phyloP scores from a whole-genome alignment of 108 stramenopile species.

The Nitzschia putrida region DNA sequence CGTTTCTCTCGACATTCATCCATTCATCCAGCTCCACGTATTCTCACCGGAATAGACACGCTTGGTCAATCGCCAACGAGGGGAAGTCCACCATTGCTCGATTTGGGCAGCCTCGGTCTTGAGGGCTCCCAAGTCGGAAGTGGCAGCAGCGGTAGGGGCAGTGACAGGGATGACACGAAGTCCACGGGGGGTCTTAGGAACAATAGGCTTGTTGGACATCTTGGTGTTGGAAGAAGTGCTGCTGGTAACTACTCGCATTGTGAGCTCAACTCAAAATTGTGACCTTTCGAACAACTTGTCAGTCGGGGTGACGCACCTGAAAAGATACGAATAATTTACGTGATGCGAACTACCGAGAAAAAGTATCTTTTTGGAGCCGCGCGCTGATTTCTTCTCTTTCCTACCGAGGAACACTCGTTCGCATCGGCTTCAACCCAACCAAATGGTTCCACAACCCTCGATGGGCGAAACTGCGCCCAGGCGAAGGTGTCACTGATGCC shows the following conservation, averaged over 20 bases:
- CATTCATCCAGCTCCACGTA: not conserved
- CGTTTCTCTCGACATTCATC: not conserved
- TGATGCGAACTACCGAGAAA: no score
- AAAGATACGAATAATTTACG: no score
- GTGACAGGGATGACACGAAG: conserved; percentile 35
- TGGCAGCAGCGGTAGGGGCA: not conserved
- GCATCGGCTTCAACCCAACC: no score
- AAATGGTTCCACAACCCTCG: no score
- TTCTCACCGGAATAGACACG: conserved; percentile 65
- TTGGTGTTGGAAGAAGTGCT: conserved; percentile 6
- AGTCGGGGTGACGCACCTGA: no score
- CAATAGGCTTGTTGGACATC: conserved; percentile 18
- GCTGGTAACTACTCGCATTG: conserved; percentile 16
- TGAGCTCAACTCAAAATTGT: not conserved
- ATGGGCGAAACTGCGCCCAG: no score
- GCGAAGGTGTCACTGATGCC: no score
- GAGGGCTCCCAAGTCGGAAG: conserved; percentile 46
- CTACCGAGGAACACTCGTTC: no score
- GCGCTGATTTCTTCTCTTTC: no score
- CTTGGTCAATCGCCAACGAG: conserved; percentile 68
- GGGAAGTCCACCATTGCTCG: conserved; percentile 74
- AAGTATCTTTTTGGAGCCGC: no score
- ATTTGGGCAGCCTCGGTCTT: conserved; percentile 62
- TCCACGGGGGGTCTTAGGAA: conserved; percentile 38
- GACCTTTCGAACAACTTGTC: no score